Evolutionary conservation across 345 rosid genomes (phyloP), one percentile per base, ranked within the genome.

Genomic region (Durio zibethinus): DNA sequence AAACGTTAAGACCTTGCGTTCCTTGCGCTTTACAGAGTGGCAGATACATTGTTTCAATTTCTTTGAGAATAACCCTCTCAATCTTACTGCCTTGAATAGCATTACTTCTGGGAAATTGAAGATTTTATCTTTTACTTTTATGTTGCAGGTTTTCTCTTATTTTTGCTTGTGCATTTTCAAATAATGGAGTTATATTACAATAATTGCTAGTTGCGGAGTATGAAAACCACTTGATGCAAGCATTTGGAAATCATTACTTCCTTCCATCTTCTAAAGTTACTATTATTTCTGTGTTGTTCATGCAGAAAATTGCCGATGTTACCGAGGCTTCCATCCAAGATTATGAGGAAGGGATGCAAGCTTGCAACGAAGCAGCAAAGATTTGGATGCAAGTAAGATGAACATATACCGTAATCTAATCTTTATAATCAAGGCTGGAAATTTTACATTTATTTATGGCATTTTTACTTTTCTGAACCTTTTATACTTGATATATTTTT

Each of bases 341-440:
- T 82, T 97, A 97, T 68, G 94, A 91, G 78, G 90, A 78, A 63
- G 99, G 97, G 50, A 23, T 92, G 86, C 83, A 82, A 86, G 98
- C 99, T 73, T 96, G 99, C 71, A 82, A 77, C 72, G 94, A 91
- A 80, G 98, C 98, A 31, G 86, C 94, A 8, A 88, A 94, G 77
- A 77, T 77, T 59, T 96, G 99, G 99, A 96, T 90, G 91, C 94
- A 91, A 82, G 99, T 89, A 54, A 80, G 78, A 66, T 31, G 56
- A 48, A 29, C 38, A 11, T 36, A 23, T 67, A 31, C 21, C 14
- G 25, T 31, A 8, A 60, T 52, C 74, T 16, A 27, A 74, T n/a
- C 27, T 76, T 21, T 25, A 35, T 27, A 36, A 16, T 50, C 3
- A 9, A 9, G 54, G 5, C 14, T 18, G 10, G 21, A 50, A n/a